Base-by-base conservation (phyloP, 2,329 filamentous ascomycete genomes). In the Monosporascus sp. region DNA sequence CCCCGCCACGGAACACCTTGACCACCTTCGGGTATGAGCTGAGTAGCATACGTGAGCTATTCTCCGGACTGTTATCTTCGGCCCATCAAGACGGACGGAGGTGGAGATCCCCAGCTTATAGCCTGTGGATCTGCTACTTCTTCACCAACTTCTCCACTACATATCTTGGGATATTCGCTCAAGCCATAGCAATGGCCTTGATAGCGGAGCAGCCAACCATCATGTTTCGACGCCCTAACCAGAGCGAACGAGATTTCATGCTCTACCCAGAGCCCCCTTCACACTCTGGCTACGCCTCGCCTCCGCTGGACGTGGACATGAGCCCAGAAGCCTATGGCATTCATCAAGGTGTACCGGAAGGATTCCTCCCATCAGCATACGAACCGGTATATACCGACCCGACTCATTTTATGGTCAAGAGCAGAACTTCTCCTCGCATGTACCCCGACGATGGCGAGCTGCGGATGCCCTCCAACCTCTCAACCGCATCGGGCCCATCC, bases 401-500 rank as follows among this genome's bases (percentile, higher is more conserved):
- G 58, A 56, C 68, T 55, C 58, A 71, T 60, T 76, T 74, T 67
- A 67, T 79, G 58, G 75, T 79, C 61, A 70, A 72, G 62, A 70
- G 68, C 60, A 72, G 72, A 57, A 68, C 74, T 53, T 81, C 79
- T 9, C 79, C 79, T 8, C 68, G 71, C 54, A 69, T 75, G 58
- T 81, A 77, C 60, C 63, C 69, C 20, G 80, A 82, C 43, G 80
- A 82, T 50, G 65, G 69, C 55, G 78, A 82, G 20, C 67, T 78
- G 65, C 70, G 72, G 54, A 64, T 79, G 24, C 75, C 78, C 31
- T 86, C 78, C 50, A 83, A 78, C 65, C 77, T 79, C 57, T 90
- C 78, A 56, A 84, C 79, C 55, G 78, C 77, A 24, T 87, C 82
- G 54, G 85, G 71, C 52, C 81, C 74, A 50, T 88, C 86, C 50